phyloP scores from a whole-genome alignment of 441 rosid species.

The Arabidopsis hybrid region DNA sequence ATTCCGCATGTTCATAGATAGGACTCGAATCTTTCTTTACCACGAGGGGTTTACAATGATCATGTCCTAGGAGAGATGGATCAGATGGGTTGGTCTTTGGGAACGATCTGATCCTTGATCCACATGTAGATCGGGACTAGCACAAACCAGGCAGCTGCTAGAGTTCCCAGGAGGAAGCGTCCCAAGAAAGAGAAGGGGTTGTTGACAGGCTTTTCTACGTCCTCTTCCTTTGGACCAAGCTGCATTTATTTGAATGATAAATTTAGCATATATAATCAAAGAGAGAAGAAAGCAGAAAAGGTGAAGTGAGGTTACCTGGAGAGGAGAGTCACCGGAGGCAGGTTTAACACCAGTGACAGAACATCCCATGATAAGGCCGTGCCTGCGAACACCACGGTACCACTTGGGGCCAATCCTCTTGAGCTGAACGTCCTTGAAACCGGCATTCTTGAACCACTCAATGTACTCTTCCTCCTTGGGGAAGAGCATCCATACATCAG shows the following conservation, averaged over 20 bases:
- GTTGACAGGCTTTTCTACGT: constrained; percentile 72
- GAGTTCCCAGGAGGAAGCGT: constrained; percentile 74
- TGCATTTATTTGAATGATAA: constrained; percentile 40
- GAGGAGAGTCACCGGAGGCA: constrained; percentile 92
- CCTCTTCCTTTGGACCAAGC: constrained; percentile 94
- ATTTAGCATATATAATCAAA: background rate
- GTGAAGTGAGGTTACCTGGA: constrained; percentile 61
- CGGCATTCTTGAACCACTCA: constrained; percentile 92
- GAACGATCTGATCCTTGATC: constrained; percentile 86
- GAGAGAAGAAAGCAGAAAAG: background rate
- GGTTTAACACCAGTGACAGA: constrained; percentile 95
- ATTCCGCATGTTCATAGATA: constrained; percentile 14
- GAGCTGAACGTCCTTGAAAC: constrained; percentile 86
- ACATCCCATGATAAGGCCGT: constrained; percentile 97
- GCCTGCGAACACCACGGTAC: constrained; percentile 97
- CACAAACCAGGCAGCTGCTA: constrained; percentile 82
- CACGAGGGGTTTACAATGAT: constrained; percentile 2
- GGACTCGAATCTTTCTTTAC: background rate
- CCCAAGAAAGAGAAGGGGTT: constrained; percentile 61
- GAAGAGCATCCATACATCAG: constrained; percentile 98
- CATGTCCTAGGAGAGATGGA: constrained; percentile 47
- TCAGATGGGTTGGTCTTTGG: constrained; percentile 78
- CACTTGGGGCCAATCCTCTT: constrained; percentile 98
- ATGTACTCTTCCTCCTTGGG: constrained; percentile 99
- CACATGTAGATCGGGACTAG: constrained; percentile 92